These are phyloP conservation scores for Phaeotremella fagi DNA, from an alignment of 768 basidiomycete species.

Conservation along the genomic window DNA sequence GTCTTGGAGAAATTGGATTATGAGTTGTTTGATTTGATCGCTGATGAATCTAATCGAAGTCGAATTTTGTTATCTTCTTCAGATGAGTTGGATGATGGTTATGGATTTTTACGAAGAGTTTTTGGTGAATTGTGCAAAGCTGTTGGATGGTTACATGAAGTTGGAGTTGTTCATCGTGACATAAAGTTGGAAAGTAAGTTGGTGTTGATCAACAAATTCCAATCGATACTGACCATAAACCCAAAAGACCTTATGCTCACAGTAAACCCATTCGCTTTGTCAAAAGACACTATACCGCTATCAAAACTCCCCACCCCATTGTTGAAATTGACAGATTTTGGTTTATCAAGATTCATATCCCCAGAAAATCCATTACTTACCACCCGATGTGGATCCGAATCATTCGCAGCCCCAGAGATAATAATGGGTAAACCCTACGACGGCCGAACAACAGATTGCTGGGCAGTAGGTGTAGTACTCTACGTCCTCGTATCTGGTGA, in stretches of 20 bases:
- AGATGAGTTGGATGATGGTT: conserved; percentile 18
- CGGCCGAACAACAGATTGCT: conserved; percentile 76
- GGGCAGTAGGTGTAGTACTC: conserved; percentile 84
- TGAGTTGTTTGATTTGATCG: conserved; percentile 70
- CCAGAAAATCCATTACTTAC: conserved; percentile 59
- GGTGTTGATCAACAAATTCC: no score
- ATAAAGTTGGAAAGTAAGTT: conserved; percentile 67
- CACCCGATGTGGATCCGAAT: conserved; percentile 82
- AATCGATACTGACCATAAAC: no score
- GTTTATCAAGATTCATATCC: conserved; percentile 78
- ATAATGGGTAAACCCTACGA: conserved; percentile 62
- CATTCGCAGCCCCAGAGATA: conserved; percentile 64
- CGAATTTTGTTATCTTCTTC: conserved; percentile 49
- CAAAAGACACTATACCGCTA: conserved; percentile 36
- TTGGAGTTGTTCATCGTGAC: conserved; percentile 80
- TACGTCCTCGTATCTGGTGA: conserved; percentile 67
- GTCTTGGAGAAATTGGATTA: conserved; percentile 71
- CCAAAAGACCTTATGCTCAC: conserved; percentile 80
- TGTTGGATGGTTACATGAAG: conserved; percentile 81
- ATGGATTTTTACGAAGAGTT: conserved; percentile 59
- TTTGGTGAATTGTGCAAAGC: conserved; percentile 72
- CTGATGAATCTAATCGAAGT: conserved; percentile 50
- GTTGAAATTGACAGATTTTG: conserved; percentile 82
- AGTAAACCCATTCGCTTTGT: conserved; percentile 50
- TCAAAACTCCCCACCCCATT: conserved; percentile 53